Percentiles rank a stretch among this genome's conserved stretches.
Conservation (phyloP, 495 filamentous ascomycete genomes). For the Bryoglossum gracile region DNA sequence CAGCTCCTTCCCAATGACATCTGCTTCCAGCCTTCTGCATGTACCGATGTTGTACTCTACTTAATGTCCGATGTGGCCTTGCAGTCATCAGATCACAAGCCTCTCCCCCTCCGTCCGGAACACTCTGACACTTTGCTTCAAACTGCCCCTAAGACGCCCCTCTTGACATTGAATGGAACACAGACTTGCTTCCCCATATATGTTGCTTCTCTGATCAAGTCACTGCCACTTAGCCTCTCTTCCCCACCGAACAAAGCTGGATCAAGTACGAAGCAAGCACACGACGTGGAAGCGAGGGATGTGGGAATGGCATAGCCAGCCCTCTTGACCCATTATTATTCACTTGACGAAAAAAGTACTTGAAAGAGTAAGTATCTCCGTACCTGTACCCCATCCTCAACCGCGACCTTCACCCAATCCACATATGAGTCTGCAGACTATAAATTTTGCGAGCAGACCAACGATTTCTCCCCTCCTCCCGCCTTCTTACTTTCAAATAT, state of each 20-base stretch:
- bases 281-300: constrained; percentile 15
- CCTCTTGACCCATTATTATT: constrained; percentile 16
- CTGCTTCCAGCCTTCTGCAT: constrained; percentile 23
- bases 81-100: constrained; percentile 23
- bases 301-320: constrained; percentile 22
- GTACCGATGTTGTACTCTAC: constrained; percentile 20
- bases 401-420: constrained; percentile 18
- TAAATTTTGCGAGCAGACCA: constrained; percentile 12
- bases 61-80: constrained; percentile 12
- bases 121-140: too few species aligned
- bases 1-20: constrained; percentile 25
- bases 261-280: constrained; percentile 8
- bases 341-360: constrained; percentile 16
- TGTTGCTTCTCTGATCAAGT: not conserved
- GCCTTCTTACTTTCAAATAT: constrained; percentile 14
- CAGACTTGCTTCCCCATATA: not conserved
- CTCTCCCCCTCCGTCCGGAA: not conserved
- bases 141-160: not conserved
- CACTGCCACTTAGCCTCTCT: constrained; percentile 1
- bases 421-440: constrained; percentile 8
- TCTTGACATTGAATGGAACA: not conserved
- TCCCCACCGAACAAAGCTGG: constrained; percentile 4
- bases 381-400: constrained; percentile 22
- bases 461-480: constrained; percentile 12
- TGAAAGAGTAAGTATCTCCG: constrained; percentile 22